Conservation (phyloP, 371 early-diverging fungal species). For the Encephalitozoon hellem region DNA sequence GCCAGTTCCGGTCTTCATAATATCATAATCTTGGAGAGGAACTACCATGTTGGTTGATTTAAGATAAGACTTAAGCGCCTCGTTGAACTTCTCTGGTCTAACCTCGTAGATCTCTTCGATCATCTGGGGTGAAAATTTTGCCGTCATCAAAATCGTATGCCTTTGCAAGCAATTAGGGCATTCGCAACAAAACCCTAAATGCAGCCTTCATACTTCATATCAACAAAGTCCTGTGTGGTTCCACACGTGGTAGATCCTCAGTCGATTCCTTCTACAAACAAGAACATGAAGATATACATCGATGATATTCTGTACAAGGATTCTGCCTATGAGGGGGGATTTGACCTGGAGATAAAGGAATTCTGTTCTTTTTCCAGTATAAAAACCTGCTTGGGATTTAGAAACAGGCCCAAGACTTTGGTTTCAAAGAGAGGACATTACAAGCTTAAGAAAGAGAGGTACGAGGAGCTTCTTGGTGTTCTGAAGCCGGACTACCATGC, state of each 20-base stretch:
- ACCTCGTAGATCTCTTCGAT: constrained; percentile 51
- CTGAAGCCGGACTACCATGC: constrained; percentile 19
- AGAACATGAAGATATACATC: constrained; percentile 7
- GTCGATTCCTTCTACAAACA: not conserved
- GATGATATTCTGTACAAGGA: constrained; percentile 34
- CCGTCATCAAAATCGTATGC: constrained; percentile 19
- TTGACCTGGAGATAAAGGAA: constrained; percentile 5
- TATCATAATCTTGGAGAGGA: constrained; percentile 46
- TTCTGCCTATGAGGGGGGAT: constrained; percentile 13
- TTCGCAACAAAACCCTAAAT: not conserved
- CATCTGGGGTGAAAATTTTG: constrained; percentile 49
- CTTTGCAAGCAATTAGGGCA: not conserved
- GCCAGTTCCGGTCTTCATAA: constrained; percentile 59
- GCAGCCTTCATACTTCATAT: not conserved
- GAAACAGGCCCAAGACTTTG: constrained; percentile 2
- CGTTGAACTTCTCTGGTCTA: constrained; percentile 48
- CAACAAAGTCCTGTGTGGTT: not conserved
- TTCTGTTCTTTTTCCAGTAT: constrained; percentile 6
- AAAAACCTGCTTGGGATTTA: constrained; percentile 4
- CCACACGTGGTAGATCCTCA: not conserved
- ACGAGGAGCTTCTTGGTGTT: not conserved
- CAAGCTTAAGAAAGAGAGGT: constrained; percentile 19
- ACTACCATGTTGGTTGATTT: constrained; percentile 47
- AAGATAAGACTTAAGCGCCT: constrained; percentile 41
- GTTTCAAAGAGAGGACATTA: constrained; percentile 33